Percentiles rank a stretch among this genome's conserved stretches.
Evolutionary conservation across 164 flowering plant species (phyloP).

Genomic region (Amborella trichopoda): DNA sequence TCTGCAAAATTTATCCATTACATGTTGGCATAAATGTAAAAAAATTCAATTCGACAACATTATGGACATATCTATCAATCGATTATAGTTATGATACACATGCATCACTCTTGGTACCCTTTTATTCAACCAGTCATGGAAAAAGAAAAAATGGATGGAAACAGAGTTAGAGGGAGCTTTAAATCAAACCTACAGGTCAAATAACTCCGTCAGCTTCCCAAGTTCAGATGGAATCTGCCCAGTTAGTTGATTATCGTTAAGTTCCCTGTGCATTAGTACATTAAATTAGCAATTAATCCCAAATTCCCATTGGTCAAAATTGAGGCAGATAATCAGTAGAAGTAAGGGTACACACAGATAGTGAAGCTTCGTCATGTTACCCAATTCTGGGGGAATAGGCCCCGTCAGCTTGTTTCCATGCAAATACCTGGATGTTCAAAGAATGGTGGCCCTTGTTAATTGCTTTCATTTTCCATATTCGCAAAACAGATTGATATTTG

Average conservation of each 20-base stretch:
- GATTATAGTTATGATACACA: no score
- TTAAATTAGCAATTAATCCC: neutral
- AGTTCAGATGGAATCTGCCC: slow-evolving; percentile 91
- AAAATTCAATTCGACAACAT: no score
- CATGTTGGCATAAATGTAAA: no score
- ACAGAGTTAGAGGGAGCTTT: neutral
- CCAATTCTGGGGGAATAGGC: slow-evolving; percentile 80
- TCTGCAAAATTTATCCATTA: slow-evolving; percentile 46
- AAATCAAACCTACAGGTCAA: slow-evolving; percentile 61
- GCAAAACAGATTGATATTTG: no score
- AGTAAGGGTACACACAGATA: slow-evolving; percentile 45
- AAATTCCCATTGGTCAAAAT: neutral
- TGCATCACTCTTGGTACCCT: no score
- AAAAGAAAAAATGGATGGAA: no score
- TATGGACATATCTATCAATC: no score
- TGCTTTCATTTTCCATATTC: no score
- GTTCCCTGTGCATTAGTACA: slow-evolving; percentile 37
- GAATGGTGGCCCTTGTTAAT: no score
- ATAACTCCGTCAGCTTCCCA: slow-evolving; percentile 84
- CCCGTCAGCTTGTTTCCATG: slow-evolving; percentile 85
- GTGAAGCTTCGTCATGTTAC: slow-evolving; percentile 92
- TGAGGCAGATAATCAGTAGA: neutral
- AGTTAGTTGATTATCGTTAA: slow-evolving; percentile 67
- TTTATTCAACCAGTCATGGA: no score
- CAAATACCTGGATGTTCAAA: slow-evolving; percentile 68